Evolutionary conservation across 2,329 filamentous ascomycete genomes (phyloP).

Genomic region (Phoma sp.): DNA sequence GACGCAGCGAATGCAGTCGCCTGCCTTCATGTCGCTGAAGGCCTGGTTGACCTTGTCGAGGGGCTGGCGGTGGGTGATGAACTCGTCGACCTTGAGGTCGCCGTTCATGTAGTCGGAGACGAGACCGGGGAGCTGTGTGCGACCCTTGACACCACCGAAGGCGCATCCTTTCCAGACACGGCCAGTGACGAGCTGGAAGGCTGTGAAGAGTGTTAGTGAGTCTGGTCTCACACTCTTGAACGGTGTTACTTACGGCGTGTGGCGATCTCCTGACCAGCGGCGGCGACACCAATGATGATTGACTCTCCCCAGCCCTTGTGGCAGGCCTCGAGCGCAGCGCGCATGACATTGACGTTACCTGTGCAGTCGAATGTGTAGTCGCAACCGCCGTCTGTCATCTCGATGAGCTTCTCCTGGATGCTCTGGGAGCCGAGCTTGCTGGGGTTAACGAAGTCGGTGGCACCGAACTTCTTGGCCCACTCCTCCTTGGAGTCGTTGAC

Average conservation of each 20-base stretch:
- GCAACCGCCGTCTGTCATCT: constrained; percentile 97
- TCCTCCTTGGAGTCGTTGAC: constrained; percentile 89
- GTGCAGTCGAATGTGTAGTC: constrained; percentile 99
- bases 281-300: constrained; percentile 96
- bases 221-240: not conserved
- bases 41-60: constrained; percentile 85
- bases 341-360: constrained; percentile 94
- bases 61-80: constrained; percentile 93
- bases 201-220: constrained; percentile 52
- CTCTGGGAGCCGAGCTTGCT: constrained; percentile 69
- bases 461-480: constrained; percentile 93
- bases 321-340: constrained; percentile 92
- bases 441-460: constrained; percentile 96
- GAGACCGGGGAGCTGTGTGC: constrained; percentile 84
- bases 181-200: constrained; percentile 98
- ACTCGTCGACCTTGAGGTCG: constrained; percentile 96
- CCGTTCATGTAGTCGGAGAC: constrained; percentile 89
- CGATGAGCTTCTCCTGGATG: constrained; percentile 89
- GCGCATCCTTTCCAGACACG: constrained; percentile 98
- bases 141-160: constrained; percentile 97
- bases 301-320: constrained; percentile 99
- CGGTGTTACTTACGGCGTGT: constrained; percentile 76
- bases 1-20: constrained; percentile 96
- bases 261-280: constrained; percentile 92
- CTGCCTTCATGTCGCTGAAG: constrained; percentile 92